Evolutionary conservation across 768 basidiomycete species (phyloP), one percentile per base, ranked within the genome.

Genomic region (Mycena venus): DNA sequence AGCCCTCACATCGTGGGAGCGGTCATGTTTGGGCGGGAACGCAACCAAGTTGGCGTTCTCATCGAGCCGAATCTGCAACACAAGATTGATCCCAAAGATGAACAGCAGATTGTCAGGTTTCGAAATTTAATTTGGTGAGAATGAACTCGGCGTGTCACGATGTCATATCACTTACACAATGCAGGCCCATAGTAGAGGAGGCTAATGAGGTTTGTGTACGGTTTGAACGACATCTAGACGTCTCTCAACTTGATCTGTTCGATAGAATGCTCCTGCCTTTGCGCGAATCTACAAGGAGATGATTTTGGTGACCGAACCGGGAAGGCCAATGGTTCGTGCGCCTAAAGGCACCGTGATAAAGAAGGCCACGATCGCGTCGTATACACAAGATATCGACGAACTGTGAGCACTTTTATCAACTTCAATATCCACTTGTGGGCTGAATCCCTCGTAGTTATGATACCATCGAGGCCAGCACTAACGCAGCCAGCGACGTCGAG

Each of bases 271-370:
- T 3, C 88, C 89, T 0, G 70, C 81, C 5, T 88, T 86, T 69
- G 86, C 67, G 70, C n/a, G n/a, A n/a, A n/a, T n/a, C n/a, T n/a
- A n/a, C n/a, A n/a, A n/a, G n/a, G n/a, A n/a, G n/a, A n/a, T n/a
- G n/a, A n/a, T n/a, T n/a, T n/a, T n/a, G n/a, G n/a, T n/a, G n/a
- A n/a, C n/a, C n/a, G n/a, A n/a, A 10, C 79, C 80, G 10, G 77
- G 79, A 12, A 85, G 85, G 27, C 89, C 88, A 1, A 82, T 91
- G 65, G 79, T 84, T 23, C 86, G 86, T 34, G 81, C 87, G 5
- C 85, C 83, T 0, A 91, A 91, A 77, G 88, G 88, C 2, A 90
- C 88, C 0, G 83, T 89, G 12, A 84, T 83, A 53, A 84, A 87
- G 62, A 88, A 88, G 72, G 85, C 84, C 3, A 85, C 87, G 0